These are phyloP conservation scores for Naegleria gruberi DNA, from an alignment of 208 protist genomes.

Conservation along the genomic window DNA sequence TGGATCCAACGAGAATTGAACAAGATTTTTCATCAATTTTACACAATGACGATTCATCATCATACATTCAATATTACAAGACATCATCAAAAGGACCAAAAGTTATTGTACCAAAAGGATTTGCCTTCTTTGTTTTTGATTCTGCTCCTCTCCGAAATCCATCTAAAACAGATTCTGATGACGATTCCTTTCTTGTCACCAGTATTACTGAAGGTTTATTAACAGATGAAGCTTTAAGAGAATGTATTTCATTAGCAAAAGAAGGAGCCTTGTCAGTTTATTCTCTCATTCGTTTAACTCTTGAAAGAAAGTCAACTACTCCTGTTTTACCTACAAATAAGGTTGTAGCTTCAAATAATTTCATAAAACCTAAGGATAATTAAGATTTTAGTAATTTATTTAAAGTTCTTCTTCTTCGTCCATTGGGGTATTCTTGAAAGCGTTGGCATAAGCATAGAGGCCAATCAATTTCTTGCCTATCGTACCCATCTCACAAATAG, in stretches of 20 bases:
- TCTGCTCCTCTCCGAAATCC: background rate
- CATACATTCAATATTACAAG: background rate
- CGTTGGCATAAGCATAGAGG: background rate
- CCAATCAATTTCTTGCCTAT: slow-evolving; percentile 41
- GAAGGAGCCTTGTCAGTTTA: background rate
- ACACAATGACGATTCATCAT: background rate
- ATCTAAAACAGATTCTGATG: background rate
- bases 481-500: slow-evolving; percentile 48
- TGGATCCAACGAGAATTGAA: background rate
- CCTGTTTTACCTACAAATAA: background rate
- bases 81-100: background rate
- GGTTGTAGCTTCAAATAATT: background rate
- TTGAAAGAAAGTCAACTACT: background rate
- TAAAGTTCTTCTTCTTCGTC: background rate
- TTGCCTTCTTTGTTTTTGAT: background rate
- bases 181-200: background rate
- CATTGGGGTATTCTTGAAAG: background rate
- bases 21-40: background rate
- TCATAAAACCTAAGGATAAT: background rate
- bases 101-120: background rate
- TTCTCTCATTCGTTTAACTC: background rate
- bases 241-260: background rate
- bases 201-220: background rate
- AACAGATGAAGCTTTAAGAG: background rate
- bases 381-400: background rate